These are phyloP conservation scores for Mycena sp. DNA, from an alignment of 1,284 basidiomycete genomes.

Conservation along the genomic window DNA sequence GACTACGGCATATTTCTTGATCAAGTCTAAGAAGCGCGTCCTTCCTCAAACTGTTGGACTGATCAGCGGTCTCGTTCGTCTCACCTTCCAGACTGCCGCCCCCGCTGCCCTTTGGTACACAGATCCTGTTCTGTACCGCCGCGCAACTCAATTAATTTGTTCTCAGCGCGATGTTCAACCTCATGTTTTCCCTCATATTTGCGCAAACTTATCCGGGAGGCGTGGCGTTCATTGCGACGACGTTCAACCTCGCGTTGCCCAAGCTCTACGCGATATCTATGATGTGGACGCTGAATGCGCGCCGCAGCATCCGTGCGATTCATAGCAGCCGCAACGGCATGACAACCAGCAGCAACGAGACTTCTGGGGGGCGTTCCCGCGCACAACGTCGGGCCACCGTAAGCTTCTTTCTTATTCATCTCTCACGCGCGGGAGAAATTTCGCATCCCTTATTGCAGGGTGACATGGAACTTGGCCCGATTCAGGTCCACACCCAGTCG, in stretches of 20 bases:
- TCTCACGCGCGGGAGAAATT: not conserved
- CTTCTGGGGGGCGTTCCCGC: slow-evolving; percentile 13
- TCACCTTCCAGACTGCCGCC: slow-evolving; percentile 46
- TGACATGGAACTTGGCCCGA: slow-evolving; percentile 6
- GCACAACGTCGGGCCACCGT: not conserved
- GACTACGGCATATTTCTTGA: slow-evolving; percentile 43
- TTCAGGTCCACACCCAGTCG: slow-evolving; percentile 1
- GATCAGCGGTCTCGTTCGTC: slow-evolving; percentile 42
- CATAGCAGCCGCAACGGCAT: not conserved
- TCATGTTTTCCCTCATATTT: too few species aligned
- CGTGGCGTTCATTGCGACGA: slow-evolving; percentile 34
- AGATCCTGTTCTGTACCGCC: not conserved
- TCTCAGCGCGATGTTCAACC: slow-evolving; percentile 43
- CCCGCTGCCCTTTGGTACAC: slow-evolving; percentile 45
- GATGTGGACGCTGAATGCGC: slow-evolving; percentile 25
- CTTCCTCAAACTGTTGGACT: slow-evolving; percentile 38
- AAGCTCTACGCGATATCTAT: slow-evolving; percentile 38
- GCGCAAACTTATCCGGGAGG: slow-evolving; percentile 45
- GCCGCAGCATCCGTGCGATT: slow-evolving; percentile 16
- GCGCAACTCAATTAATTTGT: not conserved
- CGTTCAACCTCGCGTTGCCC: slow-evolving; percentile 41
- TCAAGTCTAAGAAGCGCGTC: slow-evolving; percentile 41
- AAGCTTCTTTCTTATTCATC: not conserved
- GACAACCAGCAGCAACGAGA: slow-evolving; percentile 13
- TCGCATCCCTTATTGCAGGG: not conserved